Evolutionary conservation across 1,284 basidiomycete genomes (phyloP).

Genomic region (Wolfiporia cocos): DNA sequence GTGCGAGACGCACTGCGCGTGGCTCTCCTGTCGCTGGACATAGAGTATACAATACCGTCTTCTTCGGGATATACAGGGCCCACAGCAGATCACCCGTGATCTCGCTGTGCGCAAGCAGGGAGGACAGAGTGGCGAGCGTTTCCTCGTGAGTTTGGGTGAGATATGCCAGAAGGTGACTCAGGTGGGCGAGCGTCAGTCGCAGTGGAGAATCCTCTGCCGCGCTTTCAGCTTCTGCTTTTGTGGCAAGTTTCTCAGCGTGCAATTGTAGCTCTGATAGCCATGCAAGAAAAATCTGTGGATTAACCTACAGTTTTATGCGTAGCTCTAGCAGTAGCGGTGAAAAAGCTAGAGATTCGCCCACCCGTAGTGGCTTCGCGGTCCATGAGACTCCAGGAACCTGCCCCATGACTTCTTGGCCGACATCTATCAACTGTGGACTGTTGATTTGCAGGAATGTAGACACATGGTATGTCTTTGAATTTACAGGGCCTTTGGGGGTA

Average conservation of each 20-base stretch:
- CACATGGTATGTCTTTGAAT: slow-evolving; percentile 19
- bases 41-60: slow-evolving; percentile 40
- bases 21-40: slow-evolving; percentile 49
- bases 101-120: slow-evolving; percentile 43
- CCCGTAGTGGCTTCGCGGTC: slow-evolving; percentile 49
- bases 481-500: slow-evolving; percentile 18
- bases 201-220: slow-evolving; percentile 31
- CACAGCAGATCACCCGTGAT: slow-evolving; percentile 56
- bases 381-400: slow-evolving; percentile 52
- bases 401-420: slow-evolving; percentile 47
- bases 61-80: slow-evolving; percentile 45
- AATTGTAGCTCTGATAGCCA: slow-evolving; percentile 40
- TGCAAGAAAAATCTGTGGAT: slow-evolving; percentile 48
- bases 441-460: slow-evolving; percentile 39
- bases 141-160: slow-evolving; percentile 41
- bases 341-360: slow-evolving; percentile 17
- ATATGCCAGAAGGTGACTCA: slow-evolving; percentile 41
- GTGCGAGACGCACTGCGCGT: slow-evolving; percentile 40
- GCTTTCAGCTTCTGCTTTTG: slow-evolving; percentile 25
- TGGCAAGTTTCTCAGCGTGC: slow-evolving; percentile 34
- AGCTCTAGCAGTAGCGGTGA: neutral
- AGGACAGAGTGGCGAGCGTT: slow-evolving; percentile 38
- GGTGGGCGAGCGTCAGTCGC: slow-evolving; percentile 27
- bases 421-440: slow-evolving; percentile 46
- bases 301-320: slow-evolving; percentile 31